These are phyloP conservation scores for Agaricus sinodeliciosus DNA, from an alignment of 768 basidiomycete genomes.

Conservation along the genomic window DNA sequence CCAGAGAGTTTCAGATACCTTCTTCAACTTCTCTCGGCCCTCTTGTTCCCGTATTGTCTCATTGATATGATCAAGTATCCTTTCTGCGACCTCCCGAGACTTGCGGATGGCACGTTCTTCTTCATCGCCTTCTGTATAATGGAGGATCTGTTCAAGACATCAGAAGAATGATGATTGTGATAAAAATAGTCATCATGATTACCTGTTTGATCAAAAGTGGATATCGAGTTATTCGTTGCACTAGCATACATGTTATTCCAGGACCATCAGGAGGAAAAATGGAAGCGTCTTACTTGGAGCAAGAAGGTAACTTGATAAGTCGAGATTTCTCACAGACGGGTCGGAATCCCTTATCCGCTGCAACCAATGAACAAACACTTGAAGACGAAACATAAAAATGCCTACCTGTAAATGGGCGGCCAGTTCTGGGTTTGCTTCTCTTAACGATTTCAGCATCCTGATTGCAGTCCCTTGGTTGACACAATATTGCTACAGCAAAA, in stretches of 20 bases:
- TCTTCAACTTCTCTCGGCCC: conserved; percentile 64
- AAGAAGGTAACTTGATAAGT: conserved; percentile 86
- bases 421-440: conserved; percentile 62
- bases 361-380: background rate
- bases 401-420: conserved; percentile 61
- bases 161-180: background rate
- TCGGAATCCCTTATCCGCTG: conserved; percentile 69
- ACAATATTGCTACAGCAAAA: conserved; percentile 64
- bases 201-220: conserved; percentile 84
- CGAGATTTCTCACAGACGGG: conserved; percentile 71
- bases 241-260: conserved; percentile 27
- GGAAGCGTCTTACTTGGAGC: conserved; percentile 67
- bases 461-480: conserved; percentile 80
- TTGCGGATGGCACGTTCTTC: conserved; percentile 51
- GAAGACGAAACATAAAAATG: background rate
- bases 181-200: background rate
- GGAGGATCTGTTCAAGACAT: conserved; percentile 49
- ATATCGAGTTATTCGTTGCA: conserved; percentile 95
- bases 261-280: background rate
- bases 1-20: conserved; percentile 77
- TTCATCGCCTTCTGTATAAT: conserved; percentile 65
- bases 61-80: conserved; percentile 75
- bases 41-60: conserved; percentile 85
- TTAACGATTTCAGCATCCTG: conserved; percentile 66
- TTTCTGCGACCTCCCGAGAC: conserved; percentile 61